A percentile compares a stretch with the other conserved stretches of the same genome.
phyloP scores from a whole-genome alignment of 129 eudicot species.

The Flaveria sonorensis region DNA sequence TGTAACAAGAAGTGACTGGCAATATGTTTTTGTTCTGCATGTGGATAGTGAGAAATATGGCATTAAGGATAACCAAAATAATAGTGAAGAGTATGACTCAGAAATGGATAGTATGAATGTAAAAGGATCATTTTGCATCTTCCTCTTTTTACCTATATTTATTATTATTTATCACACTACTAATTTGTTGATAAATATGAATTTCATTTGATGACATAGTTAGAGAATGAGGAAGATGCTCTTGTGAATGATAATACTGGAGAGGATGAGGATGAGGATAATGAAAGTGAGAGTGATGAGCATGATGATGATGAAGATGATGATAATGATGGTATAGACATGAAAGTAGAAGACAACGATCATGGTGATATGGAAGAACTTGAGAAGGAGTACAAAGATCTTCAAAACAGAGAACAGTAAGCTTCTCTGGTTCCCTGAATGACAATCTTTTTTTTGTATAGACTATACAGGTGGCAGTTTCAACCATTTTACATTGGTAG shows the following conservation, averaged over 20 bases:
- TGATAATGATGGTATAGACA: slow-evolving; percentile 26
- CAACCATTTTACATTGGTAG: neutral
- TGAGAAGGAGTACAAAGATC: slow-evolving; percentile 71
- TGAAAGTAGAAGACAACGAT: slow-evolving; percentile 33
- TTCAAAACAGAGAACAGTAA: slow-evolving; percentile 76
- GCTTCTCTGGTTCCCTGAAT: slow-evolving; percentile 18
- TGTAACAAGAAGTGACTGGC: neutral
- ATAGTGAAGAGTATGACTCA: slow-evolving; percentile 28
- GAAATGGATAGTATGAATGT: slow-evolving; percentile 35
- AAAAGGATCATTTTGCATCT: slow-evolving; percentile 22
- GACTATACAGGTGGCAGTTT: neutral
- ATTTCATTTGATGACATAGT: slow-evolving; percentile 15
- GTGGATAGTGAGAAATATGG: slow-evolving; percentile 17
- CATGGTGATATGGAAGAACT: slow-evolving; percentile 79
- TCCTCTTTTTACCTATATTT: slow-evolving; percentile 10
- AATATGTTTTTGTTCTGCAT: slow-evolving; percentile 9
- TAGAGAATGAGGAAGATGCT: slow-evolving; percentile 29
- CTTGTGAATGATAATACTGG: slow-evolving; percentile 20
- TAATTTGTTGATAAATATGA: slow-evolving; percentile 4
- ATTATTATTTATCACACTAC: slow-evolving; percentile 7
- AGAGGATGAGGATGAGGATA: slow-evolving; percentile 32
- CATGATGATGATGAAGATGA: slow-evolving; percentile 4
- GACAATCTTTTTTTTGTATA: slow-evolving; percentile 1
- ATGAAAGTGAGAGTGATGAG: slow-evolving; percentile 35
- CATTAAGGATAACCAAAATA: slow-evolving; percentile 11